A percentile compares a stretch with the other conserved stretches of the same genome.
These are phyloP conservation scores for Eutypa lata DNA, from an alignment of 2,329 filamentous ascomycete species.

Conservation along the genomic window DNA sequence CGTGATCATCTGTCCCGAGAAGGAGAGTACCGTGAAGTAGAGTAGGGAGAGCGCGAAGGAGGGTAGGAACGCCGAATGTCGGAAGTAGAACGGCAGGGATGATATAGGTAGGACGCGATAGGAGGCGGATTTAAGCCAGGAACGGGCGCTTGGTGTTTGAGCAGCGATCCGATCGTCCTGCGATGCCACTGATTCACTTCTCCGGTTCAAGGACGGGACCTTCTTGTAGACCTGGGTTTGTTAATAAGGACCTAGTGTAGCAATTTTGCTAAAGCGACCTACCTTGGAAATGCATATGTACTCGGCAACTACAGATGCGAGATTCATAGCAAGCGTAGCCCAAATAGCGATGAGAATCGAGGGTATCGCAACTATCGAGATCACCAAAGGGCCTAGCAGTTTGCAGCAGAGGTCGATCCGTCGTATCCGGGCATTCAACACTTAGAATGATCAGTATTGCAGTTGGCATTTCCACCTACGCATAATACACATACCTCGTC, in stretches of 20 bases:
- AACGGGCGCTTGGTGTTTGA: background rate
- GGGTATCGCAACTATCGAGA: slow-evolving; percentile 44
- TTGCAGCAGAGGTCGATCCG: slow-evolving; percentile 60
- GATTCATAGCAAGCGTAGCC: slow-evolving; percentile 44
- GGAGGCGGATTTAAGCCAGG: slow-evolving; percentile 1
- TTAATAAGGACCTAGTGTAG: background rate
- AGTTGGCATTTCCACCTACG: background rate
- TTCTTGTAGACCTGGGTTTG: slow-evolving; percentile 20
- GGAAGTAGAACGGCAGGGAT: slow-evolving; percentile 42
- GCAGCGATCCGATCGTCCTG: background rate
- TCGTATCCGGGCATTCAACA: slow-evolving; percentile 52
- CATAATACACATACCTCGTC: slow-evolving; percentile 12
- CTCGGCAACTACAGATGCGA: slow-evolving; percentile 43
- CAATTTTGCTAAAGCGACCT: slow-evolving; percentile 4
- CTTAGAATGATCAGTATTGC: slow-evolving; percentile 13
- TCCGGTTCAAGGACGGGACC: slow-evolving; percentile 12
- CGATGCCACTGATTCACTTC: background rate
- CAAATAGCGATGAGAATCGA: slow-evolving; percentile 46
- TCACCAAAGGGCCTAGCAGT: slow-evolving; percentile 48
- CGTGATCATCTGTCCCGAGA: slow-evolving; percentile 62
- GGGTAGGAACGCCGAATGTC: slow-evolving; percentile 55
- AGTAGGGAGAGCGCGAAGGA: slow-evolving; percentile 45
- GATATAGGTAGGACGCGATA: slow-evolving; percentile 19
- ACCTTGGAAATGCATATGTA: slow-evolving; percentile 47
- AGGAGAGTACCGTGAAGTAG: slow-evolving; percentile 57